A percentile compares a stretch with the other conserved stretches of the same genome.
Evolutionary conservation across 768 basidiomycete species (phyloP).

Genomic region (Pulveroboletus sp.): DNA sequence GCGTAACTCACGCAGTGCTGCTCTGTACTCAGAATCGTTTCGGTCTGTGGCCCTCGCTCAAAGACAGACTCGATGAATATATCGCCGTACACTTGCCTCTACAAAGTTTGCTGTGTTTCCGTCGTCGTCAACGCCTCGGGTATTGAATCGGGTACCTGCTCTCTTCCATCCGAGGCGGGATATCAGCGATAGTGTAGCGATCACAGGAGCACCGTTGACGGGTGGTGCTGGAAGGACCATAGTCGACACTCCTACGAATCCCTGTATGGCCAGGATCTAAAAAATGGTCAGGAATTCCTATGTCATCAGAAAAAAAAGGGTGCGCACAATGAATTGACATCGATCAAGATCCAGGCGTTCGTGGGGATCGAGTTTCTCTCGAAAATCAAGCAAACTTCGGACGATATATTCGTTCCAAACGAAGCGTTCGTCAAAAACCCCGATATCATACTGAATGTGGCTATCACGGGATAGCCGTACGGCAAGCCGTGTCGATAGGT

Average conservation of each 20-base stretch:
- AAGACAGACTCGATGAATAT: conserved; percentile 1
- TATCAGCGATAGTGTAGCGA: conserved; percentile 78
- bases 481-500: conserved; percentile 80
- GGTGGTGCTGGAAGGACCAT: conserved; percentile 77
- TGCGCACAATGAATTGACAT: conserved; percentile 80
- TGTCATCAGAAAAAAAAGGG: conserved; percentile 1
- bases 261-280: conserved; percentile 89
- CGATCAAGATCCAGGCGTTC: conserved; percentile 76
- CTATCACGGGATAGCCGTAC: conserved; percentile 59
- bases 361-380: conserved; percentile 66
- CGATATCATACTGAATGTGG: conserved; percentile 44
- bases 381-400: conserved; percentile 82
- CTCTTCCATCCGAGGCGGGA: conserved; percentile 91
- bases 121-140: conserved; percentile 93
- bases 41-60: conserved; percentile 57
- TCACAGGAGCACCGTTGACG: conserved; percentile 64
- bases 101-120: conserved; percentile 96
- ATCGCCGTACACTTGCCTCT: conserved; percentile 54
- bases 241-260: conserved; percentile 82
- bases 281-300: conserved; percentile 5
- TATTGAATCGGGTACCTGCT: conserved; percentile 96
- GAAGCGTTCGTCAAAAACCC: conserved; percentile 79
- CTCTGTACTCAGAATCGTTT: conserved; percentile 84
- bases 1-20: conserved; percentile 89
- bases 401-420: conserved; percentile 96